Percentiles rank a stretch among this genome's conserved stretches.
Evolutionary conservation across 2,329 filamentous ascomycete species (phyloP).

Genomic region (Arachnomyces sp.): DNA sequence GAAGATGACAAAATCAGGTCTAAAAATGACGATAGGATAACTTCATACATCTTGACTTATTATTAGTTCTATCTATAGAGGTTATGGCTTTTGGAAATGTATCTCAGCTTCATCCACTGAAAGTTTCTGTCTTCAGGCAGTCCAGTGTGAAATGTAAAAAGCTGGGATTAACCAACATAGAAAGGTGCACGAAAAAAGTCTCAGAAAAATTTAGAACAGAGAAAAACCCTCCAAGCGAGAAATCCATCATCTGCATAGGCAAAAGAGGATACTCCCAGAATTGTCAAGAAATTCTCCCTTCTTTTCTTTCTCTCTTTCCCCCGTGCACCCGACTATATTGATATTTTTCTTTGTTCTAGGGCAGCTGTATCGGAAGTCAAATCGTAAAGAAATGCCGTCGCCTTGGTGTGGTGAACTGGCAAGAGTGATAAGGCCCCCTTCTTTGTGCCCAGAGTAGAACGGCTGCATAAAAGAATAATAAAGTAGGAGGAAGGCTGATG

Average conservation of each 20-base stretch:
- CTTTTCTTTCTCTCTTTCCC: conserved; percentile 3
- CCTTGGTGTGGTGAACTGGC: background rate
- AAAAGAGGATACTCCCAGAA: conserved; percentile 26
- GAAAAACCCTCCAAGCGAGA: conserved; percentile 13
- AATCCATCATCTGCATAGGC: conserved; percentile 25
- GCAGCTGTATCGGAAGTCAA: conserved; percentile 53
- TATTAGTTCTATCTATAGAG: background rate
- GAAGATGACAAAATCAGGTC: no score
- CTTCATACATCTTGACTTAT: no score
- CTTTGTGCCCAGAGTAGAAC: conserved; percentile 44
- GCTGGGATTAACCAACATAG: background rate
- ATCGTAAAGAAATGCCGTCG: conserved; percentile 29
- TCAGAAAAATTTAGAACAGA: conserved; percentile 10
- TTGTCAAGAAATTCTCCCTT: conserved; percentile 8
- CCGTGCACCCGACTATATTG: background rate
- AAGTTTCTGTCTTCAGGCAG: no score
- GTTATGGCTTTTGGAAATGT: conserved; percentile 10
- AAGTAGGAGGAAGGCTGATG: background rate
- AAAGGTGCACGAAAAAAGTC: conserved; percentile 8
- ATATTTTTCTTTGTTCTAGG: conserved; percentile 38
- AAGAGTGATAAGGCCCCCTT: conserved; percentile 43
- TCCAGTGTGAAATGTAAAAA: conserved; percentile 2
- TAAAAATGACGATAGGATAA: no score
- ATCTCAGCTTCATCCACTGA: background rate
- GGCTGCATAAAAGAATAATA: no score